These are phyloP conservation scores for Dendrobium nobile DNA, from an alignment of 106 monocot genomes.

Conservation along the genomic window DNA sequence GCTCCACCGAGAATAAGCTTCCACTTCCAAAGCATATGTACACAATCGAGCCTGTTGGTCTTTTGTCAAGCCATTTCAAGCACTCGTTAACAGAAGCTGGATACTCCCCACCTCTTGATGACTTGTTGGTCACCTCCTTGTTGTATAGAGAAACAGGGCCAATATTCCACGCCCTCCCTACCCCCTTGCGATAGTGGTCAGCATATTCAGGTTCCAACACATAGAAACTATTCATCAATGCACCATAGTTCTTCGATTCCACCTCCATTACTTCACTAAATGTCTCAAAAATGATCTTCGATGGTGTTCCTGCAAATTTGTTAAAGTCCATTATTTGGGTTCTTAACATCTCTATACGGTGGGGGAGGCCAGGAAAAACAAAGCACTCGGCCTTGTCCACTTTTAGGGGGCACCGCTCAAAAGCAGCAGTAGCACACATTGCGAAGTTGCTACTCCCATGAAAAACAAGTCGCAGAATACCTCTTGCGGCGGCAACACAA, in stretches of 20 bases:
- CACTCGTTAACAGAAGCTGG: not conserved
- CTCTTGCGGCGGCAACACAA: slow-evolving; percentile 12
- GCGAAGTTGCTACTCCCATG: slow-evolving; percentile 26
- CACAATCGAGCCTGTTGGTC: slow-evolving; percentile 2
- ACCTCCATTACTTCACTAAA: not conserved
- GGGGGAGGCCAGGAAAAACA: slow-evolving; percentile 21
- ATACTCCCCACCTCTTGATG: not conserved
- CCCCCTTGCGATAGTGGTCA: not conserved
- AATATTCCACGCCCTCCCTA: slow-evolving; percentile 4
- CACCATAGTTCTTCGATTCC: slow-evolving; percentile 8
- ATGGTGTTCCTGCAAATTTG: not conserved
- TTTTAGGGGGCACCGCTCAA: not conserved
- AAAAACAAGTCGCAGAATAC: slow-evolving; percentile 28
- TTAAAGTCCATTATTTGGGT: not conserved
- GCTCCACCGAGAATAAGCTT: not conserved
- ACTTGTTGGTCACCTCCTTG: not conserved
- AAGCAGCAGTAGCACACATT: not conserved
- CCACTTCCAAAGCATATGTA: slow-evolving; percentile 23
- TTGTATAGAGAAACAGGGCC: slow-evolving; percentile 3
- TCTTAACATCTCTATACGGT: slow-evolving; percentile 17
- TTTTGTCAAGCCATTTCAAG: too few species aligned
- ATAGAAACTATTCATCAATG: slow-evolving; percentile 17
- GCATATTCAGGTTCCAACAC: slow-evolving; percentile 20
- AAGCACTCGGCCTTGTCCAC: not conserved
- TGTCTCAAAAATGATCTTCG: not conserved